phyloP scores from a whole-genome alignment of 2,329 filamentous ascomycete genomes.

The Colletotrichum godetiae region DNA sequence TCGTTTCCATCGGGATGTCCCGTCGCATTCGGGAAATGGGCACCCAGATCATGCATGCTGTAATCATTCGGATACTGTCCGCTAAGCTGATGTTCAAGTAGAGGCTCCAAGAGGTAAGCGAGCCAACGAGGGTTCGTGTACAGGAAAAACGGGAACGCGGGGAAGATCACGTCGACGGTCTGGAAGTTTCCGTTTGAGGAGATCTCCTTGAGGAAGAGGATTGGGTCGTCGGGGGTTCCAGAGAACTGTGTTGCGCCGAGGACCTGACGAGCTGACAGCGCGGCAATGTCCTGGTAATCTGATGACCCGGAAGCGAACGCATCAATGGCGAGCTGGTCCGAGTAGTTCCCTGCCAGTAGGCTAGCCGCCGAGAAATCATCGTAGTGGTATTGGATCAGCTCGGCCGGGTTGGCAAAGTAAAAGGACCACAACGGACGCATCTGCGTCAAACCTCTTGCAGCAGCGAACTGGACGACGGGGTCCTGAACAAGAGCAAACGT shows the following conservation, averaged over 20 bases:
- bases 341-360: constrained; percentile 77
- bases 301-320: constrained; percentile 79
- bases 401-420: constrained; percentile 72
- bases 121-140: constrained; percentile 87
- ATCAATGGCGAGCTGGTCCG: constrained; percentile 75
- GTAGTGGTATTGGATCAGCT: constrained; percentile 82
- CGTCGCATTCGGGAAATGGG: constrained; percentile 81
- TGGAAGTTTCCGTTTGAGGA: constrained; percentile 88
- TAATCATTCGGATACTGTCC: constrained; percentile 88
- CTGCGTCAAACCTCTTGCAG: constrained; percentile 77
- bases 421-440: constrained; percentile 86
- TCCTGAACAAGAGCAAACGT: constrained; percentile 83
- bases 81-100: constrained; percentile 84
- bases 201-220: constrained; percentile 88
- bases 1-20: constrained; percentile 76
- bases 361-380: constrained; percentile 75
- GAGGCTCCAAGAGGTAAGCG: constrained; percentile 81
- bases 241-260: constrained; percentile 83
- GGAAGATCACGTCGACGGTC: constrained; percentile 90
- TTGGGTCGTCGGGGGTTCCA: constrained; percentile 75
- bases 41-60: constrained; percentile 81
- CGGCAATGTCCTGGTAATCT: constrained; percentile 82
- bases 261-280: constrained; percentile 82
- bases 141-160: constrained; percentile 85
- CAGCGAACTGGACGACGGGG: constrained; percentile 82